phyloP scores from a whole-genome alignment of 306 rosid species.

The Urtica urens region DNA sequence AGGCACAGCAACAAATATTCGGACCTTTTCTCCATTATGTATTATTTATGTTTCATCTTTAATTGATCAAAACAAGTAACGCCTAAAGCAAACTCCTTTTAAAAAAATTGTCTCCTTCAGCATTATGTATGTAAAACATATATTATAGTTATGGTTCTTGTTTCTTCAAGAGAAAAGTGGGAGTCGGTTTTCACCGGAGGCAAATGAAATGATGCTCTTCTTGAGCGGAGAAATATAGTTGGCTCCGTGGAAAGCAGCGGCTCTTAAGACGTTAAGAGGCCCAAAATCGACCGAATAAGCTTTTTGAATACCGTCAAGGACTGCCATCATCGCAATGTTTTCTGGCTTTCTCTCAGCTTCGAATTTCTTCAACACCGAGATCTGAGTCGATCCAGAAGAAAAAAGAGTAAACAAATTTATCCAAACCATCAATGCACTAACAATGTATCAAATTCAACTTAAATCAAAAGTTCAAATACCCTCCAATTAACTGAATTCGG shows the following conservation, averaged over 20 bases:
- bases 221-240: conserved; percentile 63
- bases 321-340: conserved; percentile 71
- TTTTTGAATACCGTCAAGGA: conserved; percentile 78
- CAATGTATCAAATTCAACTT: too few relatives aligned
- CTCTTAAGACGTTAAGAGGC: conserved; percentile 63
- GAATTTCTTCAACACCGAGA: conserved; percentile 54
- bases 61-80: too few relatives aligned
- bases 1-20: too few relatives aligned
- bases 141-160: too few relatives aligned
- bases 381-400: conserved; percentile 29
- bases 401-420: not conserved
- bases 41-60: too few relatives aligned
- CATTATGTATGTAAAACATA: too few relatives aligned
- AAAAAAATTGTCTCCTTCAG: too few relatives aligned
- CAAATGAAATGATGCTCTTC: conserved; percentile 74
- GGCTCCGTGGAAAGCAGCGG: conserved; percentile 69
- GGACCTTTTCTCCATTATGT: too few relatives aligned
- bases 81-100: too few relatives aligned
- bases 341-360: conserved; percentile 67
- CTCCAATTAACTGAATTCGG: too few relatives aligned
- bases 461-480: too few relatives aligned
- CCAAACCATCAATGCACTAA: too few relatives aligned
- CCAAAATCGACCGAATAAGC: conserved; percentile 84
- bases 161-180: conserved; percentile 51
- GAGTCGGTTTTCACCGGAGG: conserved; percentile 68